Base-by-base conservation (phyloP, 83 land plant genomes). In the Picea mariana region DNA sequence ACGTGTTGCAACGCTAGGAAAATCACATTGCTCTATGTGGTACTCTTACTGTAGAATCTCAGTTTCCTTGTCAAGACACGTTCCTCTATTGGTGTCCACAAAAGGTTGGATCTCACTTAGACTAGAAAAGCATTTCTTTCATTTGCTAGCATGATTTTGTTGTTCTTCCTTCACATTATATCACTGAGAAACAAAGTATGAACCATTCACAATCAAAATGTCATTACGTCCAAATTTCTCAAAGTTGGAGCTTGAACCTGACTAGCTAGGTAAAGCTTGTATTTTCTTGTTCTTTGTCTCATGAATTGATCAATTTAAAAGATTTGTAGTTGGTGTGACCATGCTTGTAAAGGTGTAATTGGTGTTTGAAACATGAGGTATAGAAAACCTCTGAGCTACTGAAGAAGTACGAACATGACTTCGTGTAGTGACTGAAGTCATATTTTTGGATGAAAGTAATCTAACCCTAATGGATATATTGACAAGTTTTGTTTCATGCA, bases 1-100 rank as follows among this genome's bases (percentile, higher is more conserved):
- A 90, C 89, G 8, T 90, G 78, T 80, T 91, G 88, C 27, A 90
- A 40, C 21, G 88, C 90, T n/a, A 62, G 75, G 75, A 49, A 77
- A 18, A 80, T 49, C 38, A 62, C 71, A 23, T 47, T 80, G 42
- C 85, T 77, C 18, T 69, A 79, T 38, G 81, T 90, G 6, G 2
- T 82, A 12, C 64, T 61, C 59, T 83, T 86, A 34, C 83, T 79
- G 18, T 80, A 16, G 21, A 60, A 34, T 75, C 77, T 79, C 18
- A 75, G 66, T 24, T 85, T 88, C 27, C 89, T 84, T 40, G 84
- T 77, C 77, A 90, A 80, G 73, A 79, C 81, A 79, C 38, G 79
- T 72, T 79, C 83, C 69, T 87, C 86, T 75, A 61, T 82, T 49
- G 23, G 87, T 23, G 49, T 87, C 34, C 1, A 87, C 67, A 23